phyloP scores from a whole-genome alignment of 495 filamentous ascomycete genomes.

The Echria macrotheca region DNA sequence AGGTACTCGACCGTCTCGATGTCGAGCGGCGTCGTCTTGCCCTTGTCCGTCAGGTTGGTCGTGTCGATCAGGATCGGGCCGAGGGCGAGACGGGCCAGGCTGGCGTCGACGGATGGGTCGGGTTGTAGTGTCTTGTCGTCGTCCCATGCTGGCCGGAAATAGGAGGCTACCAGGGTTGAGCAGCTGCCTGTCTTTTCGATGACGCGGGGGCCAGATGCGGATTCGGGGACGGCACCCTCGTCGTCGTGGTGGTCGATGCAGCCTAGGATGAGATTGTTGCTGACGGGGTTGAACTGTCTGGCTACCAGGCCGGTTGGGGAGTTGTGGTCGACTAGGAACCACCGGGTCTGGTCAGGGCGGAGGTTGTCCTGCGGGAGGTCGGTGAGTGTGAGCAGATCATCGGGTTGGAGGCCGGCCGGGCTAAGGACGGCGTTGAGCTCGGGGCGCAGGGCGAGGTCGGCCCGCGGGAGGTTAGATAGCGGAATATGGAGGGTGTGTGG shows the following conservation, averaged over 20 bases:
- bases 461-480: conserved; percentile 66
- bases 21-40: conserved; percentile 73
- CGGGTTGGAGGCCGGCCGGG: conserved; percentile 34
- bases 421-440: conserved; percentile 62
- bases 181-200: conserved; percentile 74
- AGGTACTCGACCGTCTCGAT: conserved; percentile 58
- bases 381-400: conserved; percentile 47
- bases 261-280: conserved; percentile 49
- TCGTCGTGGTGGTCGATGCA: conserved; percentile 92
- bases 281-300: conserved; percentile 23
- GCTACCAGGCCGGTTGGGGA: conserved; percentile 54
- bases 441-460: conserved; percentile 67
- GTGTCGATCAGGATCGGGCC: conserved; percentile 85
- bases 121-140: conserved; percentile 19
- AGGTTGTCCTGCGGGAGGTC: conserved; percentile 37
- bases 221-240: conserved; percentile 56
- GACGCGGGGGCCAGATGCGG: conserved; percentile 48
- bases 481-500: conserved; percentile 65
- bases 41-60: conserved; percentile 57
- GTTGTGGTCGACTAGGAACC: conserved; percentile 90
- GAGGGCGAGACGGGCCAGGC: conserved; percentile 71
- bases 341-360: conserved; percentile 37
- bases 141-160: conserved; percentile 56
- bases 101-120: conserved; percentile 34
- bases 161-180: conserved; percentile 65